phyloP scores from a whole-genome alignment of 768 basidiomycete species.

The Hypholoma fasciculare region DNA sequence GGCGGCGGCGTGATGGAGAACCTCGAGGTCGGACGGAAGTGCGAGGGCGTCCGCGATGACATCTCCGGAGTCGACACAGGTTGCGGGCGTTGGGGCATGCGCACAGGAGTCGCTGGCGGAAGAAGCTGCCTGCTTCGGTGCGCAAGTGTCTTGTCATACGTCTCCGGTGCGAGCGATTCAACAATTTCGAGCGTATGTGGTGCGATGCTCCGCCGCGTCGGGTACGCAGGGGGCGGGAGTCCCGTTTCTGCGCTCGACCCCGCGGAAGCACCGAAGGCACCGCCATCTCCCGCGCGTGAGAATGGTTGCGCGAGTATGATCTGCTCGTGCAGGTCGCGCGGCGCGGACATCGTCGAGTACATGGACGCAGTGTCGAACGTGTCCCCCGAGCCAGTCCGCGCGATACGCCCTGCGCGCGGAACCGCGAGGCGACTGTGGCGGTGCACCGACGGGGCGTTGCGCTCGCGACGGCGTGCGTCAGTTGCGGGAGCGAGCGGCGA shows the following conservation, averaged over 20 bases:
- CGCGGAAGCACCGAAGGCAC: too few species aligned
- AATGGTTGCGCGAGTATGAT: constrained; percentile 2
- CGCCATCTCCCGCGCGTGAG: neutral
- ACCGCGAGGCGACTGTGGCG: neutral
- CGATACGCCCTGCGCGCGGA: neutral
- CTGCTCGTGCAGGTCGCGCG: constrained; percentile 17
- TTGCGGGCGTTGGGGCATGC: neutral
- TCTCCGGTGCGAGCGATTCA: neutral
- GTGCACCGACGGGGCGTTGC: too few species aligned
- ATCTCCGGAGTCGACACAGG: neutral
- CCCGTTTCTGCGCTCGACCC: too few species aligned
- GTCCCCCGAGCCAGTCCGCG: constrained; percentile 5
- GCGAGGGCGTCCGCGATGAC: neutral
- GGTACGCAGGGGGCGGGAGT: neutral
- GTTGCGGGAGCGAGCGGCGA: neutral
- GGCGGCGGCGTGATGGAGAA: neutral
- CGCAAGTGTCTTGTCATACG: neutral
- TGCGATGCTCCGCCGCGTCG: neutral
- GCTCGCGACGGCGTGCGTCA: neutral
- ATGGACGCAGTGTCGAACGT: constrained; percentile 31
- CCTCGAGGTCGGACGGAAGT: neutral
- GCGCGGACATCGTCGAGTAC: constrained; percentile 37
- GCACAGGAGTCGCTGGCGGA: neutral
- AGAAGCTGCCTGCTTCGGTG: neutral
- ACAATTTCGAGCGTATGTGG: neutral